Percentiles rank a stretch among this genome's conserved stretches.
Conservation (phyloP, 2,329 filamentous ascomycete genomes). For the Diaporthe capsici region DNA sequence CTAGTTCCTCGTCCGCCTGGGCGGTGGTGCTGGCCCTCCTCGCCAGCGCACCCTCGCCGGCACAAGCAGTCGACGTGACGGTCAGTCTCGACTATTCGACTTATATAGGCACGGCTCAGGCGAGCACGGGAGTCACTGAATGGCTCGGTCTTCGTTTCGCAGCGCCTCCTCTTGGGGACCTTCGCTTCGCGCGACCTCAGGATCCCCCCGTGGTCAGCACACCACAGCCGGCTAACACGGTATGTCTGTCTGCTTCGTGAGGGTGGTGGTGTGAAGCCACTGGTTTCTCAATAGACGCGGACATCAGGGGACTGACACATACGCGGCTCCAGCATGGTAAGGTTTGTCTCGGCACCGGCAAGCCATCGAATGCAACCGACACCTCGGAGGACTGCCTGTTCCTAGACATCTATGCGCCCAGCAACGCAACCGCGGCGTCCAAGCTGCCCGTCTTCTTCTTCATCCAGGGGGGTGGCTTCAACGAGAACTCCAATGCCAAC, state of each 20-base stretch:
- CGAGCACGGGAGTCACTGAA: conserved; percentile 36
- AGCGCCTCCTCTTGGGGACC: conserved; percentile 72
- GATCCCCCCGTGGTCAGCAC: conserved; percentile 66
- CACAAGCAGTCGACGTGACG: conserved; percentile 30
- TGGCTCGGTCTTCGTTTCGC: conserved; percentile 80
- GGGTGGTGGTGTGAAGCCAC: not conserved
- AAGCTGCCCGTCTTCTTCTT: conserved; percentile 55
- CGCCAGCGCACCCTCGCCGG: not conserved
- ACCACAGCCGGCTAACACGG: conserved; percentile 66
- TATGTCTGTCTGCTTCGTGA: conserved; percentile 46
- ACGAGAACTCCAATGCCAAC: conserved; percentile 58
- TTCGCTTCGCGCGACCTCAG: conserved; percentile 77
- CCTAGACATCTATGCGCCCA: conserved; percentile 74
- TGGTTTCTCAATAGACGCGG: conserved; percentile 63
- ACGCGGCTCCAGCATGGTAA: conserved; percentile 40
- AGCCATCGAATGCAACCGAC: conserved; percentile 45
- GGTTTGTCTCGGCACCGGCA: conserved; percentile 51
- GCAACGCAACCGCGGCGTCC: conserved; percentile 60
- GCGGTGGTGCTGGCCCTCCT: conserved; percentile 23
- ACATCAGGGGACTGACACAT: conserved; percentile 54
- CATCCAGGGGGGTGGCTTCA: conserved; percentile 68
- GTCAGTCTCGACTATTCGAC: conserved; percentile 40
- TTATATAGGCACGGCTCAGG: conserved; percentile 39
- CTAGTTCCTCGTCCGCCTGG: conserved; percentile 8
- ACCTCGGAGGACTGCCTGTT: conserved; percentile 78